These are phyloP conservation scores for Backusella mclennaniae DNA, from an alignment of 192 early-diverging fungal genomes.

Conservation along the genomic window DNA sequence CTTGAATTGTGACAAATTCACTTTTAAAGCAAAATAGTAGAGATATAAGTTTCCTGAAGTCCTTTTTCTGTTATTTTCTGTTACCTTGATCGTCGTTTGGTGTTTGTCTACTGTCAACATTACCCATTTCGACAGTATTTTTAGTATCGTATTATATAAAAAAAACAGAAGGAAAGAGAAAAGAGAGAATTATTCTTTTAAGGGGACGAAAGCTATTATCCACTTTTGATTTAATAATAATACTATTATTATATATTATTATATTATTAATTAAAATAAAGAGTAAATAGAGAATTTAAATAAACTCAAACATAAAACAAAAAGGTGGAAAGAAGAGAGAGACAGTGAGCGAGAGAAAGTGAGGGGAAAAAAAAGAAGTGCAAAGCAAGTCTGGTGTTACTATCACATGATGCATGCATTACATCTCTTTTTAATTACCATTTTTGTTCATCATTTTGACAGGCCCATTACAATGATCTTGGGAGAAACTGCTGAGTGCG, in stretches of 20 bases:
- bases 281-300: background rate
- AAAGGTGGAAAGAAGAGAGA: background rate
- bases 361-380: background rate
- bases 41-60: background rate
- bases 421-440: background rate
- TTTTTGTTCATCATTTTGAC: background rate
- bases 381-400: background rate
- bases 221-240: background rate
- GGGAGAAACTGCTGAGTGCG: background rate
- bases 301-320: constrained; percentile 5
- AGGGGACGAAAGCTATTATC: background rate
- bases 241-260: background rate
- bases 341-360: background rate
- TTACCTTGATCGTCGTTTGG: constrained; percentile 14
- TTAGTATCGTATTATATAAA: background rate
- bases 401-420: constrained; percentile 2
- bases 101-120: constrained; percentile 3
- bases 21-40: background rate
- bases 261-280: constrained; percentile 8
- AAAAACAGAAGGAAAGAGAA: background rate
- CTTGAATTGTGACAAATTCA: constrained; percentile 62
- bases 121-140: constrained; percentile 5
- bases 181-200: background rate
- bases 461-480: background rate
- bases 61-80: background rate